phyloP scores from a whole-genome alignment of 495 filamentous ascomycete species.

The Penicillium bovifimosum region DNA sequence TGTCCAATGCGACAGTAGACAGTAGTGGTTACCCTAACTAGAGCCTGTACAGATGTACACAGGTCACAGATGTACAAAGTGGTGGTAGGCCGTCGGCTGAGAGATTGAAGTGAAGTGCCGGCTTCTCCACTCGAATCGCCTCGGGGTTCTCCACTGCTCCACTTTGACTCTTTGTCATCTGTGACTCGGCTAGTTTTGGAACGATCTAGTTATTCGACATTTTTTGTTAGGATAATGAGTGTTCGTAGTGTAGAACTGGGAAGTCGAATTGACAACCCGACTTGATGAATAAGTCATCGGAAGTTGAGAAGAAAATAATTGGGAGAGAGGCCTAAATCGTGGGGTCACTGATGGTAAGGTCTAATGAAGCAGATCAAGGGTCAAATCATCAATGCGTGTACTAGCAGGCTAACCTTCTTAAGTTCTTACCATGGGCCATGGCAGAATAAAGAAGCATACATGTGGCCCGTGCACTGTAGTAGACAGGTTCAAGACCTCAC shows the following conservation, averaged over 20 bases:
- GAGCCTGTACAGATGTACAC: not conserved
- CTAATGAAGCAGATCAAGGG: too few relatives aligned
- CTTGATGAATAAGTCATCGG: too few relatives aligned
- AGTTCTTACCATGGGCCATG: too few relatives aligned
- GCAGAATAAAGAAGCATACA: too few relatives aligned
- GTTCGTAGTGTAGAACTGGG: not conserved
- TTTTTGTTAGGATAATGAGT: not conserved
- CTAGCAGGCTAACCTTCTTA: too few relatives aligned
- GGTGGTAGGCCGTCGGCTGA: conserved; percentile 16
- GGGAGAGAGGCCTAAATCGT: too few relatives aligned
- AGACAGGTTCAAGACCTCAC: too few relatives aligned
- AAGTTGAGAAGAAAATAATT: too few relatives aligned
- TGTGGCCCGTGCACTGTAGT: not conserved
- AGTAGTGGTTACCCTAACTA: not conserved
- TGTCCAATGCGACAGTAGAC: not conserved
- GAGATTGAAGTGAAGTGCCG: conserved; percentile 19
- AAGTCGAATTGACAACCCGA: too few relatives aligned
- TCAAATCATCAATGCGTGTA: too few relatives aligned
- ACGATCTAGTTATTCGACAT: not conserved
- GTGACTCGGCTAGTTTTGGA: conserved; percentile 16
- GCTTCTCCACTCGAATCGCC: conserved; percentile 11
- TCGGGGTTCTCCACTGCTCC: conserved; percentile 3
- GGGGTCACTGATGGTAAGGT: too few relatives aligned
- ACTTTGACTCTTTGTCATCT: conserved; percentile 22
- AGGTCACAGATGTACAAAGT: too few relatives aligned